phyloP scores from a whole-genome alignment of 352 stramenopile species.

The Pythium aphanidermatum region DNA sequence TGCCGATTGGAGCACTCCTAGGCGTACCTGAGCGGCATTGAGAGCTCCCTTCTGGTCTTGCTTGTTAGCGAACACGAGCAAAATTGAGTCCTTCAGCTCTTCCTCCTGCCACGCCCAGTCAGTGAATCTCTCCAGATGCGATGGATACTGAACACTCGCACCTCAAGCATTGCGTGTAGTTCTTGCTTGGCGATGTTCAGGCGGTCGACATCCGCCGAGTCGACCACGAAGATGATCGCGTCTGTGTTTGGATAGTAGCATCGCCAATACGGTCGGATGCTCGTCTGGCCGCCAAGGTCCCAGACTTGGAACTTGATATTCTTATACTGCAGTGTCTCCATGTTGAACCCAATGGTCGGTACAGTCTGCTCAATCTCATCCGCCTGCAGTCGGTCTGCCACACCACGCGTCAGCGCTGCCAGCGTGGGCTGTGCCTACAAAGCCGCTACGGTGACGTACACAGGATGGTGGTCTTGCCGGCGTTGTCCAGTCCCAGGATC shows the following conservation, averaged over 20 bases:
- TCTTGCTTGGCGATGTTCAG: conserved; percentile 98
- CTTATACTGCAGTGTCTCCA: conserved; percentile 91
- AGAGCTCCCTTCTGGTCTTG: conserved; percentile 97
- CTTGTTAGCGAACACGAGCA: conserved; percentile 99
- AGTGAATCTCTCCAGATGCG: no score
- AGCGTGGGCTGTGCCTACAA: no score
- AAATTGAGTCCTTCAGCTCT: conserved; percentile 97
- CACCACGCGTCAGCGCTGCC: no score
- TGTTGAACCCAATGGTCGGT: conserved; percentile 98
- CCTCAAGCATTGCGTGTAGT: conserved; percentile 96
- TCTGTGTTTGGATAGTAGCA: conserved; percentile 99
- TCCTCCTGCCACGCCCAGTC: no score
- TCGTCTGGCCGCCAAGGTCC: conserved; percentile 99
- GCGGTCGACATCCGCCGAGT: conserved; percentile 95
- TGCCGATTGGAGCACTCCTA: not conserved
- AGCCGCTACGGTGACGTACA: conserved; percentile 62
- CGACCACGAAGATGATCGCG: conserved; percentile 95
- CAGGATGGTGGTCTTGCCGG: conserved; percentile 99
- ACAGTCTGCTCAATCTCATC: conserved; percentile 98
- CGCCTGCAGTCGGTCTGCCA: conserved; percentile 65
- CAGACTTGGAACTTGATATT: conserved; percentile 98
- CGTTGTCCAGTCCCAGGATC: conserved; percentile 99
- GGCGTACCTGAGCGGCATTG: conserved; percentile 73
- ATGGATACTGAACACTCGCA: no score
- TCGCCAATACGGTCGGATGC: conserved; percentile 98